Evolutionary conservation across 176 grass and related monocot genomes (phyloP).

Genomic region (Ananas comosus): DNA sequence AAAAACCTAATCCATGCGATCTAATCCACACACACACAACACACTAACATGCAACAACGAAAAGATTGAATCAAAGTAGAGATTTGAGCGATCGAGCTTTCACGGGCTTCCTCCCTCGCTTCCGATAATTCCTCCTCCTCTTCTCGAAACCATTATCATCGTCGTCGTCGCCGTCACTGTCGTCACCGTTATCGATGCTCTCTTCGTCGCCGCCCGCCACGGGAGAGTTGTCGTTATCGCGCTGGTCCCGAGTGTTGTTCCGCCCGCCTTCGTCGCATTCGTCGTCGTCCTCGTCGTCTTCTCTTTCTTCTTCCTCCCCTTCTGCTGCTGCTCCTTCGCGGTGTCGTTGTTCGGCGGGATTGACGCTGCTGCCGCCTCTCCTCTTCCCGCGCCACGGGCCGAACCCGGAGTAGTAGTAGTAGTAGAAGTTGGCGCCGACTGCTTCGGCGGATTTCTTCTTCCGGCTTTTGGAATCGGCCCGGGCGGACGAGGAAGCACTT

Average conservation of each 20-base stretch:
- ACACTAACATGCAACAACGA: no score
- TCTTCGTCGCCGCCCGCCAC: constrained; percentile 22
- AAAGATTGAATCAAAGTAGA: constrained; percentile 13
- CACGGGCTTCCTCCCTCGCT: constrained; percentile 43
- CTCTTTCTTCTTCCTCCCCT: neutral
- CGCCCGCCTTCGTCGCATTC: neutral
- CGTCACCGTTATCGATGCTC: constrained; percentile 20
- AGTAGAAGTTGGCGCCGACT: constrained; percentile 2
- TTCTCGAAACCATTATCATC: neutral
- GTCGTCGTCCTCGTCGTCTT: neutral
- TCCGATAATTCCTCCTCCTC: constrained; percentile 10
- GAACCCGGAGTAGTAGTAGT: constrained; percentile 43
- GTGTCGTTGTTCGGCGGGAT: neutral
- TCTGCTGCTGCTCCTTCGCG: neutral
- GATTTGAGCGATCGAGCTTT: constrained; percentile 52
- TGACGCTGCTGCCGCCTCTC: constrained; percentile 7
- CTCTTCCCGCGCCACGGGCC: constrained; percentile 30
- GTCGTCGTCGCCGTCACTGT: neutral
- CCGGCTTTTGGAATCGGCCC: neutral
- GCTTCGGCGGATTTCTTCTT: constrained; percentile 14
- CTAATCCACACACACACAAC: no score
- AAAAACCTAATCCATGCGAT: no score
- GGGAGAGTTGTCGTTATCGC: neutral
- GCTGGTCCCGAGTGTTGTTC: neutral
- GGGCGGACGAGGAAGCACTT: no score